Conservation (phyloP, 179 eudicot genomes). For the Patellifolia procumbens region DNA sequence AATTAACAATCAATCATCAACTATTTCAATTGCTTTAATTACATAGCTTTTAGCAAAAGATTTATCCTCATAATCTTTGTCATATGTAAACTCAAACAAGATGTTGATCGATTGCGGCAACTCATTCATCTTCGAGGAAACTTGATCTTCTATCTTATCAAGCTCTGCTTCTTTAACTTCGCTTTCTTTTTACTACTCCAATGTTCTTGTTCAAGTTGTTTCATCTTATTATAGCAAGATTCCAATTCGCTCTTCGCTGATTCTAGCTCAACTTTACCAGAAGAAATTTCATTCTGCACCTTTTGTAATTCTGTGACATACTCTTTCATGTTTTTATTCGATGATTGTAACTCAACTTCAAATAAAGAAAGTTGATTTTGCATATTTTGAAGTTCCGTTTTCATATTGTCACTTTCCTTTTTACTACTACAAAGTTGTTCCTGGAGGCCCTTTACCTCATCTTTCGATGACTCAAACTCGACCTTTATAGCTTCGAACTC, state of each 20-base stretch:
- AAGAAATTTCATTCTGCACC: not conserved
- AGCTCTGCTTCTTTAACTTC: conserved; percentile 8
- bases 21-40: not conserved
- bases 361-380: not conserved
- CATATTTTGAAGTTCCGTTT: not conserved
- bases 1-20: not conserved
- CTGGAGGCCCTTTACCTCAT: conserved; percentile 5
- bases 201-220: not conserved
- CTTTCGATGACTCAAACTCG: not conserved
- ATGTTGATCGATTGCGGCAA: conserved; percentile 5
- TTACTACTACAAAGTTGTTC: not conserved
- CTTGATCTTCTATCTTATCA: conserved; percentile 1
- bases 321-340: not conserved
- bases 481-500: not conserved
- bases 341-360: not conserved
- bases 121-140: conserved; percentile 1
- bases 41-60: not conserved
- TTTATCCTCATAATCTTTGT: not conserved
- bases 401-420: not conserved
- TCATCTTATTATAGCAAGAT: not conserved
- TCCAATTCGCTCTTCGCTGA: not conserved
- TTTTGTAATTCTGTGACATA: not conserved
- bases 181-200: not conserved
- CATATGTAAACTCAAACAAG: not conserved
- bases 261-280: not conserved